A percentile compares a stretch with the other conserved stretches of the same genome.
These are phyloP conservation scores for Neurospora intermedia DNA, from an alignment of 495 filamentous ascomycete genomes.

Conservation along the genomic window DNA sequence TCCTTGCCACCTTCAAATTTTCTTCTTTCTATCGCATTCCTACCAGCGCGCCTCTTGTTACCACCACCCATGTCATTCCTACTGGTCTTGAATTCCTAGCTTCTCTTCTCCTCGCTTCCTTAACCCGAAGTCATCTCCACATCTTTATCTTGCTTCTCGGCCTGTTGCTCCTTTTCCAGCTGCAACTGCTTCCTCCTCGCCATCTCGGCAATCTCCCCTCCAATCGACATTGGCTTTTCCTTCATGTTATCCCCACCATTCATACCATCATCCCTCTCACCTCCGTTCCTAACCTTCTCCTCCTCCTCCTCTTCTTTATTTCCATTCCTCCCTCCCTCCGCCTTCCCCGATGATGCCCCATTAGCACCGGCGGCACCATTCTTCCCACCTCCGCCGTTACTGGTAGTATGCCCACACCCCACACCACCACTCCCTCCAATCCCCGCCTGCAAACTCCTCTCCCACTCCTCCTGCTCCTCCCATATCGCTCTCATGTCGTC, in stretches of 20 bases:
- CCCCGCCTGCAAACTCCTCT: conserved; percentile 2
- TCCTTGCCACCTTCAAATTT: not conserved
- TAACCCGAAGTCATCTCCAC: not conserved
- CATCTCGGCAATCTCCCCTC: not conserved
- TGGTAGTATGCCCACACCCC: not conserved
- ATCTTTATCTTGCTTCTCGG: not conserved
- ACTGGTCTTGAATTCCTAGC: not conserved
- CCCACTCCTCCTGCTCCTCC: conserved; percentile 61
- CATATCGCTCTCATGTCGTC: conserved; percentile 65
- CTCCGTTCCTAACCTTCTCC: not conserved
- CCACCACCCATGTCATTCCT: not conserved
- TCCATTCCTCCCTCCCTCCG: not conserved
- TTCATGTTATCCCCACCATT: not conserved
- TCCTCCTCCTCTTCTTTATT: too few relatives aligned
- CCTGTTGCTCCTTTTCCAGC: not conserved
- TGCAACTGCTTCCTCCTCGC: not conserved
- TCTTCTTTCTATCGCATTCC: not conserved
- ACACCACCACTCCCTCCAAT: conserved; percentile 2
- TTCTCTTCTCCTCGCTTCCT: not conserved
- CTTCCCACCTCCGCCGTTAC: too few relatives aligned
- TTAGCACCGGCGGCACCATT: too few relatives aligned
- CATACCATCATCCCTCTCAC: not conserved
- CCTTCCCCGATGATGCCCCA: not conserved
- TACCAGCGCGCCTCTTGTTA: not conserved
- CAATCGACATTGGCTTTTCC: not conserved